phyloP scores from a whole-genome alignment of 306 rosid genomes.

The Inga leiocalycina region DNA sequence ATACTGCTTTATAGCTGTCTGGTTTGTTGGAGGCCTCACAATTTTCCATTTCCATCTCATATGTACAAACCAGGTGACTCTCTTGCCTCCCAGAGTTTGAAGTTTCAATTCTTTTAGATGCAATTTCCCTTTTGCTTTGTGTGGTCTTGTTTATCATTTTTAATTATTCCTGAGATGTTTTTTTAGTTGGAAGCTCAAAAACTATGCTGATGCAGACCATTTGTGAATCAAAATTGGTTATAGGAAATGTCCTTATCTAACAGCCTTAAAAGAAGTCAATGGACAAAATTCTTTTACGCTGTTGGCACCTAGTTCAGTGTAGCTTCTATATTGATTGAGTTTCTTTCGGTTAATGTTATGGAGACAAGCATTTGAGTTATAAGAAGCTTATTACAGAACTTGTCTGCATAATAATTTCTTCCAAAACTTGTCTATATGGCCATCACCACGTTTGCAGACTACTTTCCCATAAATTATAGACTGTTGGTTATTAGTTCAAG shows the following conservation, averaged over 20 bases:
- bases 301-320: background rate
- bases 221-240: conserved; percentile 2
- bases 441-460: background rate
- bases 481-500: conserved; percentile 7
- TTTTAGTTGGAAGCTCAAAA: conserved; percentile 15
- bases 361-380: background rate
- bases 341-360: background rate
- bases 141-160: background rate
- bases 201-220: background rate
- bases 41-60: conserved; percentile 86
- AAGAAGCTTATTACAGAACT: background rate
- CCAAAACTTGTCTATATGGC: background rate
- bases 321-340: background rate
- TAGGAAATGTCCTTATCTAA: conserved; percentile 9
- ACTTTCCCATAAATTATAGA: conserved; percentile 10
- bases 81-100: conserved; percentile 33
- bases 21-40: conserved; percentile 99
- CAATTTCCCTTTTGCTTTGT: conserved; percentile 9
- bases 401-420: conserved; percentile 11
- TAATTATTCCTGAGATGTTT: conserved; percentile 11
- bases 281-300: background rate
- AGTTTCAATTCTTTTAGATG: conserved; percentile 23
- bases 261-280: background rate
- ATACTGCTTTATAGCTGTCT: conserved; percentile 80
- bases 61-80: conserved; percentile 81